phyloP scores from a whole-genome alignment of 164 flowering plant species.

The Malania oleifera region DNA sequence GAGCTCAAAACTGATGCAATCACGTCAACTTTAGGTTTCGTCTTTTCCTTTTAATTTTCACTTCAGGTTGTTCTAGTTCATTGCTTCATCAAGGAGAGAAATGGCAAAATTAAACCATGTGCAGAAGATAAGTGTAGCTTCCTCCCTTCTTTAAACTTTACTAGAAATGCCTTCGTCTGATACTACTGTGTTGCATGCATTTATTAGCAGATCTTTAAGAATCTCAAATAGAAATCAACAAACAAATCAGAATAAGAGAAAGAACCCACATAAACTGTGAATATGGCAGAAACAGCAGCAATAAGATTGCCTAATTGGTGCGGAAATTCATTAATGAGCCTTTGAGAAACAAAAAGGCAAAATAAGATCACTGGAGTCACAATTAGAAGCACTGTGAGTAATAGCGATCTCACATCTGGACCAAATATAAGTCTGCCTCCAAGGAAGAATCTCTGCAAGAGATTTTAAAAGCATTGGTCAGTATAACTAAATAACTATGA shows the following conservation, averaged over 20 bases:
- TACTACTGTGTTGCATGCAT: too few relatives aligned
- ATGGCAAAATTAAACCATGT: too few relatives aligned
- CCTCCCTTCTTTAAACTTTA: too few relatives aligned
- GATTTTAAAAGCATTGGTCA: background rate
- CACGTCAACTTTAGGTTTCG: too few relatives aligned
- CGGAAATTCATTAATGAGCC: slow-evolving; percentile 36
- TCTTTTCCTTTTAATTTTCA: too few relatives aligned
- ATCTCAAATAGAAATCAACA: background rate
- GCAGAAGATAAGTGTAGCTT: too few relatives aligned
- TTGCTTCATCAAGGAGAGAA: too few relatives aligned
- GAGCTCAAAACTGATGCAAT: too few relatives aligned
- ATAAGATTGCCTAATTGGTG: slow-evolving; percentile 33
- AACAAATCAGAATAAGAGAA: background rate
- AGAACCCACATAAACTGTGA: slow-evolving; percentile 47
- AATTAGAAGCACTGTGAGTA: slow-evolving; percentile 46
- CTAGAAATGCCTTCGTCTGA: too few relatives aligned
- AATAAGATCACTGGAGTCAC: slow-evolving; percentile 48
- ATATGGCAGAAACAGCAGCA: slow-evolving; percentile 32
- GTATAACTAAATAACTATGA: too few relatives aligned
- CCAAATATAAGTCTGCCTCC: slow-evolving; percentile 79
- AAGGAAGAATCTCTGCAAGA: slow-evolving; percentile 57
- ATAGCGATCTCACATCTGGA: slow-evolving; percentile 62
- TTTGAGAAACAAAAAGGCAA: slow-evolving; percentile 40
- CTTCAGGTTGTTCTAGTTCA: too few relatives aligned
- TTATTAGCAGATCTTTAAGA: background rate